Conservation (phyloP, 345 rosid species). For the Geranium brycei region DNA sequence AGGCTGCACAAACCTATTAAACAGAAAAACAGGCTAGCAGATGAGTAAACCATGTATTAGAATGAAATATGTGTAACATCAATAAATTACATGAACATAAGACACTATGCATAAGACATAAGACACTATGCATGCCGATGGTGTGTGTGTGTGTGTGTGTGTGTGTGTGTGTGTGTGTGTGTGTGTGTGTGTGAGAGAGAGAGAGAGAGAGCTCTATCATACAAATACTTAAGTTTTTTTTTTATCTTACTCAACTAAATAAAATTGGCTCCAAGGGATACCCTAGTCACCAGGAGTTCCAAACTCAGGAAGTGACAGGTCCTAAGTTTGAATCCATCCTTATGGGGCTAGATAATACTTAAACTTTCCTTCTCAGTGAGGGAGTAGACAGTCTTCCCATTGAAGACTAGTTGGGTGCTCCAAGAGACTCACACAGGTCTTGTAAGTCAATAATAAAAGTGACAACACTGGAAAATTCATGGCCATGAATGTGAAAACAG, state of each 20-base stretch:
- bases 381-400: background rate
- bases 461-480: too few species aligned
- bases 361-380: background rate
- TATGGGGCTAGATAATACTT: too few species aligned
- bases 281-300: background rate
- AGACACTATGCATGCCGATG: background rate
- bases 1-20: slow-evolving; percentile 83
- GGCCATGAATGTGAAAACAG: too few species aligned
- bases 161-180: background rate
- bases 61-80: too few species aligned
- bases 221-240: background rate
- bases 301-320: background rate
- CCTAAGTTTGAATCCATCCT: background rate
- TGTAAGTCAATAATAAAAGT: background rate
- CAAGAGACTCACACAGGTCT: background rate
- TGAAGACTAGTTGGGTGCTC: background rate
- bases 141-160: background rate
- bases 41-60: slow-evolving; percentile 9
- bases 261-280: background rate
- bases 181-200: background rate
- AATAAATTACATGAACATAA: too few species aligned
- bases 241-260: background rate
- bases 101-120: background rate
- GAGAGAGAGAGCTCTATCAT: background rate
- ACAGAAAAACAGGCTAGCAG: background rate